Evolutionary conservation across 345 rosid species (phyloP), one percentile per base, ranked within the genome.

Genomic region (Streptanthus diversifolius): DNA sequence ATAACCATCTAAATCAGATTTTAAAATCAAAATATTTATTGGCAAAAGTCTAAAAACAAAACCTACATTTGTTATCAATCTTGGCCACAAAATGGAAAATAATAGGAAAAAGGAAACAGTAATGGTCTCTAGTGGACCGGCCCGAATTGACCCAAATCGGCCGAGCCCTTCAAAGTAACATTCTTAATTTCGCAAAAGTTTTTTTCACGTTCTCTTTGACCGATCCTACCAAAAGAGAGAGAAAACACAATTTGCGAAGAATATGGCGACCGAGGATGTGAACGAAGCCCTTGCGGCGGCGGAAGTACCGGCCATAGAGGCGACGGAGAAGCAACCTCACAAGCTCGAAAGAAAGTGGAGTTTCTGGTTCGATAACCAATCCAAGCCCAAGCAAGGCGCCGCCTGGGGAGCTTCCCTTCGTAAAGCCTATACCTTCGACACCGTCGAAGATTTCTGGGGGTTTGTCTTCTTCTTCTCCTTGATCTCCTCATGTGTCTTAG

Each of bases 401-500:
- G 92, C 84, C 33, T 93, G 98, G 98, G 98, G 97, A 17, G 56
- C 86, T 39, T 73, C 91, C 57, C 89, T 90, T 48, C 91, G 92
- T 48, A 89, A 86, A 62, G 87, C 83, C 75, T 89, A 78, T 75
- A 84, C 97, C 35, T 90, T 93, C 70, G 96, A 90, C 67, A 87
- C 98, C 80, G 95, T 93, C 70, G 93, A 93, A 79, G 98, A 93
- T 51, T 93, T 93, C 82, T 93, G 98, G 98, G 66, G 93, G 98
- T 90, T 78, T 71, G 81, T 70, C 11, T 52, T 57, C 40, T 40
- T 47, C 15, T 12, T 14, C 24, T 29, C 33, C 1, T 14, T 30
- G 13, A 17, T 29, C 11, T 18, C n/a, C 7, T 29, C 21, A 19
- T 57, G 0, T 12, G 3, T 12, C 24, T 37, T 56, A 7, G n/a